These are phyloP conservation scores for Auricularia sp. DNA, from an alignment of 768 basidiomycete genomes.

Conservation along the genomic window DNA sequence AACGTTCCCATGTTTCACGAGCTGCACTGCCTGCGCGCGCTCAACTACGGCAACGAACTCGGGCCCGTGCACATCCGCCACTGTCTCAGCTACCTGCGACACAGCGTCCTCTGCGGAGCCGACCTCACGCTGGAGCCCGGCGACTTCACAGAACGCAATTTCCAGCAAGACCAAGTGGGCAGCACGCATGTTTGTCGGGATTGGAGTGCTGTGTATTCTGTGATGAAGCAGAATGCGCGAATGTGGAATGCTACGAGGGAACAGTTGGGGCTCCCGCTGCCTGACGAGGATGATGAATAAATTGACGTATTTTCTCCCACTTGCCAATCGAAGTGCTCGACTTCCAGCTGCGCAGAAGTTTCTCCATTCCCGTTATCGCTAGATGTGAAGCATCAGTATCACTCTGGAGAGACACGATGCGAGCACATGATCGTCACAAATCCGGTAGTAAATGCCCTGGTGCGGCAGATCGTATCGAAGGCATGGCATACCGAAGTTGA, in stretches of 20 bases:
- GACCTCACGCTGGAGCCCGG: conserved; percentile 38
- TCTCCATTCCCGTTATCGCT: too few species aligned
- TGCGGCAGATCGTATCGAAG: too few species aligned
- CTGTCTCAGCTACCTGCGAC: conserved; percentile 42
- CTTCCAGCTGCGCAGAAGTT: too few species aligned
- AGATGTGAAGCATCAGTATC: too few species aligned
- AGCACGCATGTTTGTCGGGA: conserved; percentile 25
- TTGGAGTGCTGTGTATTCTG: conserved; percentile 20
- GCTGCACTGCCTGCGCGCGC: conserved; percentile 25
- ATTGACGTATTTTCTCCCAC: too few species aligned
- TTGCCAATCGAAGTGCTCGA: too few species aligned
- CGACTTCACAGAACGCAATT: conserved; percentile 17
- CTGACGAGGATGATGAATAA: too few species aligned
- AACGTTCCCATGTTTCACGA: conserved; percentile 30
- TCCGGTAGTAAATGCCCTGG: too few species aligned
- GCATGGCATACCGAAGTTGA: too few species aligned
- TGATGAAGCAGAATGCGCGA: conserved; percentile 2
- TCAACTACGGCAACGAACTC: background rate
- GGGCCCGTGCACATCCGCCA: conserved; percentile 23
- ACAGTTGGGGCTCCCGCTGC: too few species aligned
- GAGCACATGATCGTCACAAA: too few species aligned
- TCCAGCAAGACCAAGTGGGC: conserved; percentile 23
- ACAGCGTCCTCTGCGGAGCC: conserved; percentile 35
- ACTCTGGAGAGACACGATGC: too few species aligned
- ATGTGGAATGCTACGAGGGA: conserved; percentile 4